These are phyloP conservation scores for Syncephalastrum racemosum DNA, from an alignment of 371 early-diverging fungal species.

Conservation along the genomic window DNA sequence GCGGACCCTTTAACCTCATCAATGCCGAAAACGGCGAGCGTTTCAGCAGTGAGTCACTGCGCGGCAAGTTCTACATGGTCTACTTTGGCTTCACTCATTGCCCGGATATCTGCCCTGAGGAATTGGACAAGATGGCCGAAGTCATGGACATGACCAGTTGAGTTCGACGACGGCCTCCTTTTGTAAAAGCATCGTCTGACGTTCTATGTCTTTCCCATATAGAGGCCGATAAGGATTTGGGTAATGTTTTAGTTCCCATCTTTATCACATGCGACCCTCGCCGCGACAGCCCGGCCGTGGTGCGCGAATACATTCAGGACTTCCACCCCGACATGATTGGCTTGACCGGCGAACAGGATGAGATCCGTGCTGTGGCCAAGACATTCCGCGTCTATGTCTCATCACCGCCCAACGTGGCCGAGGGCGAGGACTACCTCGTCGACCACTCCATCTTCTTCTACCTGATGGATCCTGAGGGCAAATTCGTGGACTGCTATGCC, in stretches of 20 bases:
- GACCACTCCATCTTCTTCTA: slow-evolving; percentile 99
- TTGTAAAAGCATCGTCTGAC: slow-evolving; percentile 13
- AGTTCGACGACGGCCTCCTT: neutral
- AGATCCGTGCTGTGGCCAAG: slow-evolving; percentile 84
- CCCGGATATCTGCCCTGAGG: slow-evolving; percentile 98
- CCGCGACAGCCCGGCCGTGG: slow-evolving; percentile 83
- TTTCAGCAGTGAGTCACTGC: slow-evolving; percentile 51
- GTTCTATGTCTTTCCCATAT: neutral
- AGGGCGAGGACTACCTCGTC: slow-evolving; percentile 92
- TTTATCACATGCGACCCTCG: slow-evolving; percentile 97
- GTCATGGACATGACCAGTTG: slow-evolving; percentile 73
- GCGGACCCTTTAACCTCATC: slow-evolving; percentile 87
- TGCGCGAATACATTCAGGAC: slow-evolving; percentile 88
- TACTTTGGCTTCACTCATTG: slow-evolving; percentile 99
- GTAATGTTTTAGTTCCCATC: slow-evolving; percentile 76
- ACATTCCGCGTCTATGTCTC: slow-evolving; percentile 92
- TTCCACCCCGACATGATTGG: slow-evolving; percentile 94
- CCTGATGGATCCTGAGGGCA: slow-evolving; percentile 91
- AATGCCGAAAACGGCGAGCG: slow-evolving; percentile 61
- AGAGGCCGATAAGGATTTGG: slow-evolving; percentile 52
- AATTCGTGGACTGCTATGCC: slow-evolving; percentile 90
- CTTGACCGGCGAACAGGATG: slow-evolving; percentile 85
- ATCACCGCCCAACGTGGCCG: slow-evolving; percentile 82
- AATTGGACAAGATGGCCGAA: slow-evolving; percentile 95
- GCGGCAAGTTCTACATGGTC: slow-evolving; percentile 82